Evolutionary conservation across 1,284 basidiomycete genomes (phyloP), one percentile per base, ranked within the genome.

Genomic region (Malassezia cuniculi): DNA sequence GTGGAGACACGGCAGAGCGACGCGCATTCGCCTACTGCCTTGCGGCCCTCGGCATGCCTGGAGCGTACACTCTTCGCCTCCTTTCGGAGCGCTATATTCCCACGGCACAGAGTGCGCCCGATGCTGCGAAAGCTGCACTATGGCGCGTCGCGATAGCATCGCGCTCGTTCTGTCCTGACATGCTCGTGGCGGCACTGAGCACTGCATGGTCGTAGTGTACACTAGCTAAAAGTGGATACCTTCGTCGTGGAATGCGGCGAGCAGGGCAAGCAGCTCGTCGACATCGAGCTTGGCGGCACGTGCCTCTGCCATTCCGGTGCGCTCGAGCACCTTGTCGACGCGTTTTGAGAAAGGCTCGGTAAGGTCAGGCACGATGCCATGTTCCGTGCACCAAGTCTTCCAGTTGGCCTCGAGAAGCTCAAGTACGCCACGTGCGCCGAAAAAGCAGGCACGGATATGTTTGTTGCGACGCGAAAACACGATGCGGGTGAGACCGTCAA

Each of bases 381-480:
- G 79, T 60, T 84, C 75, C 3, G 85, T 78, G 60, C 84, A 81
- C 82, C 85, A 93, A n/a, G 87, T 93, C 68, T 79, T 78, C 74
- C 83, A 83, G 68, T 95, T 97, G 59, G 78, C 78, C 69, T 94
- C 89, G 48, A 95, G 69, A 81, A 97, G 84, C 56, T 89, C 83
- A 60, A 83, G 75, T 10, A 97, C 86, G 3, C 90, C 90, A 64
- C 84, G 87, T 4, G 89, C 87, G 71, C 79, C 77, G 25, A 62
- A 62, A 66, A 78, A 95, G 55, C 79, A 83, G 7, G 81, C 86
- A 55, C 89, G 77, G 0, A 86, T 71, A 4, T 78, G 86, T 72
- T 95, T 95, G 69, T 97, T 95, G 57, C 81, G 74, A 34, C 93
- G 72, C 27, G 78, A 79, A 60, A 97, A 97, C 31, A 94, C 71